A percentile compares a stretch with the other conserved stretches of the same genome.
These are phyloP conservation scores for Spathaspora girioi DNA, from an alignment of 805 yeast species.

Conservation along the genomic window DNA sequence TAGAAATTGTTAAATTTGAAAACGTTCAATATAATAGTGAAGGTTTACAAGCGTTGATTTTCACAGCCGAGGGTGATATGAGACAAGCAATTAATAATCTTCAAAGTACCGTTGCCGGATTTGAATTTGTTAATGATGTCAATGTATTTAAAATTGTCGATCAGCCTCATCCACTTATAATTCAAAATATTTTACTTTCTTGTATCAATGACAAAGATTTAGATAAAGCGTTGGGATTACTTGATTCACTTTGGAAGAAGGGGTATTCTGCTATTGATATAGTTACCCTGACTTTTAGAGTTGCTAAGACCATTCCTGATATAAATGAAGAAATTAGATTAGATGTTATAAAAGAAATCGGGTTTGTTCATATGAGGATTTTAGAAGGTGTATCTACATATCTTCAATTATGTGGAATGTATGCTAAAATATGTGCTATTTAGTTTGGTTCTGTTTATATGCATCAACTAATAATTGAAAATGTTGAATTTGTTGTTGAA, in stretches of 20 bases:
- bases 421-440: constrained; percentile 52
- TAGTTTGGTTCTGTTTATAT: constrained; percentile 18
- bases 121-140: constrained; percentile 83
- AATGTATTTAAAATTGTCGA: constrained; percentile 95
- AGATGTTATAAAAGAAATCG: constrained; percentile 80
- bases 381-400: constrained; percentile 90
- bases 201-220: constrained; percentile 40
- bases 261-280: constrained; percentile 95
- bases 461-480: constrained; percentile 39
- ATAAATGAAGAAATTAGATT: constrained; percentile 66
- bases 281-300: constrained; percentile 85
- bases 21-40: constrained; percentile 77
- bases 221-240: constrained; percentile 61
- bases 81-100: constrained; percentile 94
- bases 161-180: constrained; percentile 89
- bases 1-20: constrained; percentile 69
- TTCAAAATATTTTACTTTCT: constrained; percentile 56
- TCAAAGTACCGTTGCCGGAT: constrained; percentile 93
- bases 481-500: constrained; percentile 36
- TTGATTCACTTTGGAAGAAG: constrained; percentile 75
- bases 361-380: constrained; percentile 87
- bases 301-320: constrained; percentile 70
- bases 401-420: constrained; percentile 79
- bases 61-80: constrained; percentile 98
- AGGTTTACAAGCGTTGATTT: constrained; percentile 88